phyloP scores from a whole-genome alignment of 2,329 filamentous ascomycete species.

The Phyllosticta citribraziliensis region DNA sequence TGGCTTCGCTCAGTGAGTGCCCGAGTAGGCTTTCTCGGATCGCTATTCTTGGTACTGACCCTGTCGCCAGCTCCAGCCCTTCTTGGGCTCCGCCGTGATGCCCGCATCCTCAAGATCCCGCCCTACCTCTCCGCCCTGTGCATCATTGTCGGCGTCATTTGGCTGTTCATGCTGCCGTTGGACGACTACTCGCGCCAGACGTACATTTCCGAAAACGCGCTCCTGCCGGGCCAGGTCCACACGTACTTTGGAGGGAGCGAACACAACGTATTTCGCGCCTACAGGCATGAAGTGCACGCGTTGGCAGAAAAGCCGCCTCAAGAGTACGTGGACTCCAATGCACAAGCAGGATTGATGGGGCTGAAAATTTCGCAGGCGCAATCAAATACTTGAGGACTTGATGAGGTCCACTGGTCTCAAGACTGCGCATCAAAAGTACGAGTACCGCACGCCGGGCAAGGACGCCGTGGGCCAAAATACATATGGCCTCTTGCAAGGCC shows the following conservation, averaged over 20 bases:
- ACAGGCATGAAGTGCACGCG: constrained; percentile 69
- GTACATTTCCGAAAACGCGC: constrained; percentile 95
- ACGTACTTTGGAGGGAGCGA: constrained; percentile 96
- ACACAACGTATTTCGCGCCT: constrained; percentile 87
- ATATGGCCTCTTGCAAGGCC: constrained; percentile 87
- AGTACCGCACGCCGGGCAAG: constrained; percentile 68
- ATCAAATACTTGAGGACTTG: constrained; percentile 64
- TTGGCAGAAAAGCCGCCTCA: constrained; percentile 37
- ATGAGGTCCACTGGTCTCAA: constrained; percentile 75
- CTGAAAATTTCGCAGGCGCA: constrained; percentile 35
- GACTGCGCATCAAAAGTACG: constrained; percentile 77
- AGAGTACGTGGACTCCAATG: constrained; percentile 21
- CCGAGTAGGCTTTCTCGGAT: not conserved
- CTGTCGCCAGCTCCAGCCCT: constrained; percentile 38
- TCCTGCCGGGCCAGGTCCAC: constrained; percentile 91
- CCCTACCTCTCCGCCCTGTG: constrained; percentile 81
- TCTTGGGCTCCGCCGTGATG: constrained; percentile 66
- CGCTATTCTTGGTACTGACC: constrained; percentile 13
- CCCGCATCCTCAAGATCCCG: constrained; percentile 70
- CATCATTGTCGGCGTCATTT: constrained; percentile 74
- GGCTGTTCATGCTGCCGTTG: constrained; percentile 82
- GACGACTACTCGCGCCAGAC: constrained; percentile 85
- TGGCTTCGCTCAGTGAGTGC: constrained; percentile 28
- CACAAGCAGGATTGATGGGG: not conserved
- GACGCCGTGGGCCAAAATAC: constrained; percentile 75